Percentiles rank a stretch among this genome's conserved stretches.
phyloP scores from a whole-genome alignment of 192 early-diverging fungal species.

The Phycomyces blakesleeanus region DNA sequence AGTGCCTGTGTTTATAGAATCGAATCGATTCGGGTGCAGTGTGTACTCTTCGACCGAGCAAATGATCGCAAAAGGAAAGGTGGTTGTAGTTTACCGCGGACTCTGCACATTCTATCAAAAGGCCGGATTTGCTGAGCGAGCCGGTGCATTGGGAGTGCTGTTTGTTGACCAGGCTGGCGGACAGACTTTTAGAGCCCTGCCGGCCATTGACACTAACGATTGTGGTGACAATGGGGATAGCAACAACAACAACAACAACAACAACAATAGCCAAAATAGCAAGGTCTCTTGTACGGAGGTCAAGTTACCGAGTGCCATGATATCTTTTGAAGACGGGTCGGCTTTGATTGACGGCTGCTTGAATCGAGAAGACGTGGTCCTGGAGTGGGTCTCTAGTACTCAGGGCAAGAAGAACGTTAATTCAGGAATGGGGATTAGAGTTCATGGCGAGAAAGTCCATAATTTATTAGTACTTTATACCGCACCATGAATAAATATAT shows the following conservation, averaged over 20 bases:
- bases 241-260: neutral
- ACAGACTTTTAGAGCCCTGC: neutral
- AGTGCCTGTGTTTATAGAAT: too few species aligned
- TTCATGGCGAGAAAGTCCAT: too few species aligned
- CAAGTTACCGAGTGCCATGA: neutral
- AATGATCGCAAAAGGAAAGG: conserved; percentile 22
- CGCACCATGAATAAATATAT: too few species aligned
- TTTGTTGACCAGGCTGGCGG: conserved; percentile 30
- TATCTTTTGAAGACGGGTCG: neutral
- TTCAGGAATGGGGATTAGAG: too few species aligned
- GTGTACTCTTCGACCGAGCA: conserved; percentile 27
- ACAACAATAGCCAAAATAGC: too few species aligned
- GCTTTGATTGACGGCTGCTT: neutral
- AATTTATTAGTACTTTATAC: too few species aligned
- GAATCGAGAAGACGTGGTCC: neutral
- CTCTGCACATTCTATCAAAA: conserved; percentile 44
- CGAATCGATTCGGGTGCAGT: conserved; percentile 31
- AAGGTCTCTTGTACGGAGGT: neutral
- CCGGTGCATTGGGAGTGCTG: conserved; percentile 39
- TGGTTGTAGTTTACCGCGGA: conserved; percentile 40
- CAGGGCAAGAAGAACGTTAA: too few species aligned
- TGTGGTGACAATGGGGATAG: neutral
- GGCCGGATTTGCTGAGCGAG: conserved; percentile 38
- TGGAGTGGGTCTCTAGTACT: too few species aligned
- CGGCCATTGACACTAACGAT: neutral